Conservation (phyloP, 1,284 basidiomycete species). For the Phylloboletellus chloephorus region DNA sequence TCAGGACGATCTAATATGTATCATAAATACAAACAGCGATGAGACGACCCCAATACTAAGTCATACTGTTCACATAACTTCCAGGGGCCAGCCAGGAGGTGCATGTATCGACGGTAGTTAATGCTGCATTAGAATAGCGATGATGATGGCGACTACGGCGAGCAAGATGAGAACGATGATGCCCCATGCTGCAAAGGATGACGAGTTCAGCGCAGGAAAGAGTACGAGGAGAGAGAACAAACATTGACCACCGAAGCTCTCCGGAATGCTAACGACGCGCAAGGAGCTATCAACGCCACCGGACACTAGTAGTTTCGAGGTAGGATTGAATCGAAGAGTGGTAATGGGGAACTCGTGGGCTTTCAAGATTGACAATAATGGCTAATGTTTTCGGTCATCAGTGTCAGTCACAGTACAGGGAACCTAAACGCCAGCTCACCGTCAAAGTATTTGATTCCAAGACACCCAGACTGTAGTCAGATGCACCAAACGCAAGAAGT, state of each 20-base stretch:
- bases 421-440: constrained; percentile 42
- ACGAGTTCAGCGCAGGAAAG: constrained; percentile 5
- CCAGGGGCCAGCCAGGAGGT: not conserved
- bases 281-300: constrained; percentile 91
- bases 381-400: constrained; percentile 42
- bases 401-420: constrained; percentile 3
- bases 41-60: not conserved
- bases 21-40: constrained; percentile 23
- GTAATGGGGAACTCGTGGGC: constrained; percentile 96
- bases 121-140: constrained; percentile 30
- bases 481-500: constrained; percentile 81
- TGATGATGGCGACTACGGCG: constrained; percentile 25
- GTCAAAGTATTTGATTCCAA: constrained; percentile 77
- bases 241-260: constrained; percentile 49
- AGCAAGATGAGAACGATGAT: constrained; percentile 36
- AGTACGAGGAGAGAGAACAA: constrained; percentile 25
- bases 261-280: constrained; percentile 75
- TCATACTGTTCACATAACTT: not conserved
- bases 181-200: constrained; percentile 37
- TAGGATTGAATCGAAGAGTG: constrained; percentile 81
- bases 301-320: constrained; percentile 78
- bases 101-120: constrained; percentile 7
- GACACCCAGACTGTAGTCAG: constrained; percentile 83
- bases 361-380: constrained; percentile 81
- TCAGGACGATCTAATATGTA: constrained; percentile 24